phyloP scores from a whole-genome alignment of 192 early-diverging fungal species.

The Backusella psychrophila region DNA sequence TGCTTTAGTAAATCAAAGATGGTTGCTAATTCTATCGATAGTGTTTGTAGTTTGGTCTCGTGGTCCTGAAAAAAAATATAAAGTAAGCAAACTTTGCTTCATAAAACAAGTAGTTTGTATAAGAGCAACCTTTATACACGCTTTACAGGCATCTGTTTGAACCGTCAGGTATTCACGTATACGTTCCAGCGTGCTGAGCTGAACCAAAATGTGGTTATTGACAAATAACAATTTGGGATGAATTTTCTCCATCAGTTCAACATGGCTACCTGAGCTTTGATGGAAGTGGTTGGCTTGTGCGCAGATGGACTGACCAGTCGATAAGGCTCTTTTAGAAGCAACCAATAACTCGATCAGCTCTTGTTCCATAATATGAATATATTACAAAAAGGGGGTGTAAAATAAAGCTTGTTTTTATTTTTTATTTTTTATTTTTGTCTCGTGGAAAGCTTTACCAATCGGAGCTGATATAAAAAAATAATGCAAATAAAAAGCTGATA shows the following conservation, averaged over 20 bases:
- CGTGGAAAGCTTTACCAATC: too few relatives aligned
- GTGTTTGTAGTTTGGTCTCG: constrained; percentile 15
- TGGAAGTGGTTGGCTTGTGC: constrained; percentile 23
- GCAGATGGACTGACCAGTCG: constrained; percentile 24
- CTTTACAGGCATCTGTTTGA: constrained; percentile 3
- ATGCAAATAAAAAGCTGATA: too few relatives aligned
- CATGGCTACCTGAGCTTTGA: constrained; percentile 20
- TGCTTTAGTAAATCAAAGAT: constrained; percentile 30
- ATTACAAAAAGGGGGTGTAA: not conserved
- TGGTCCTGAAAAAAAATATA: not conserved
- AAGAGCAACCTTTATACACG: constrained; percentile 20
- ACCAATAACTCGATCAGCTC: constrained; percentile 30
- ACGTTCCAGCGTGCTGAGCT: constrained; percentile 20
- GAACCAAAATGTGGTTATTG: constrained; percentile 25
- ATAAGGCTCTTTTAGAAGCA: constrained; percentile 33
- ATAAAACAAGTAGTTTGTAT: too few relatives aligned
- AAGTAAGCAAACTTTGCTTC: too few relatives aligned
- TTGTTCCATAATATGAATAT: constrained; percentile 23
- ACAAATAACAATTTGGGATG: constrained; percentile 34
- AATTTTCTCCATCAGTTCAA: constrained; percentile 27
- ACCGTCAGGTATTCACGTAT: constrained; percentile 24
- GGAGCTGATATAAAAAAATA: too few relatives aligned
- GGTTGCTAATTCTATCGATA: constrained; percentile 20
- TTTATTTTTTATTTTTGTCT: too few relatives aligned
- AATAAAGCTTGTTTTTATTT: not conserved